These are phyloP conservation scores for Nidula niveotomentosa DNA, from an alignment of 1,284 basidiomycete genomes.

Conservation along the genomic window DNA sequence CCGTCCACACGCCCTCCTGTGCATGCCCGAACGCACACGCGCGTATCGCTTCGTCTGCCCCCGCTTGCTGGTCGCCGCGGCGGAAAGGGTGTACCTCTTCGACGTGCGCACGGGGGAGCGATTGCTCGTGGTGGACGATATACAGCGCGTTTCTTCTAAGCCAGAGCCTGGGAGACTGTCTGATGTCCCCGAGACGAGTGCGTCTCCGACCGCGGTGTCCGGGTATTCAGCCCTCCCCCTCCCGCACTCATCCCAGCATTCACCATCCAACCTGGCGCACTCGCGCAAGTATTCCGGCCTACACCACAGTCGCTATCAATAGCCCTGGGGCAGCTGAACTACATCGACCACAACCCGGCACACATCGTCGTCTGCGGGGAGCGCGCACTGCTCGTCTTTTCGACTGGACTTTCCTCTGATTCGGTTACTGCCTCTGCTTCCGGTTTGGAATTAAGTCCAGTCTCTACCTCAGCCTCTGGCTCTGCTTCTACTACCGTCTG, in stretches of 20 bases:
- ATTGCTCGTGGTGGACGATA: conserved; percentile 43
- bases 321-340: conserved; percentile 45
- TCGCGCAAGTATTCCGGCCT: too few relatives aligned
- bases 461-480: neutral
- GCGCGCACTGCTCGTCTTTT: conserved; percentile 48
- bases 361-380: conserved; percentile 63
- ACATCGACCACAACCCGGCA: conserved; percentile 63
- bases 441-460: neutral
- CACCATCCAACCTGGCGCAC: neutral
- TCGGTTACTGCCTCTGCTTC: too few relatives aligned
- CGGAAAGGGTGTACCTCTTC: conserved; percentile 51
- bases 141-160: conserved; percentile 23
- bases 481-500: neutral
- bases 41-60: conserved; percentile 74
- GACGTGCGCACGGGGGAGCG: conserved; percentile 51
- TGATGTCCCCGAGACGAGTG: neutral
- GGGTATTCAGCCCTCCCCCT: conserved; percentile 3
- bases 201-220: too few relatives aligned
- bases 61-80: conserved; percentile 48
- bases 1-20: conserved; percentile 51
- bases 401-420: too few relatives aligned
- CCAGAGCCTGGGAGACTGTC: neutral
- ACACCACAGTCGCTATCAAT: too few relatives aligned
- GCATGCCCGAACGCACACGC: conserved; percentile 40
- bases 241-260: neutral